Evolutionary conservation across 2,329 filamentous ascomycete species (phyloP), one percentile per base, ranked within the genome.

Genomic region (Fusarium sp.): DNA sequence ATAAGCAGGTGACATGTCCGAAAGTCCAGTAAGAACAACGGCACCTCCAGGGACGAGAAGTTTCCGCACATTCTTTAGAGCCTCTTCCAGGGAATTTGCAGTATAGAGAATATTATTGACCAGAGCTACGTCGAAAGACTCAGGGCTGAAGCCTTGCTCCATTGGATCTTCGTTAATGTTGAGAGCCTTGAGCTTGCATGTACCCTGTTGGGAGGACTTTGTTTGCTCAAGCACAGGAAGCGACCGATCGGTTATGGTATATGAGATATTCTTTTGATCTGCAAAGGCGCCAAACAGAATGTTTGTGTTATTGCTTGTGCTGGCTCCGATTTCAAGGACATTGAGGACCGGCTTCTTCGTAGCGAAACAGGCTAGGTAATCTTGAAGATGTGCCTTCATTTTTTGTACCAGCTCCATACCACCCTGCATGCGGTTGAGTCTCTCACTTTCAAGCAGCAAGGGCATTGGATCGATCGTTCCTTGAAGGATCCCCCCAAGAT

Each of bases 1-100:
- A 26, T 69, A 69, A 0, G 62, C 51, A 0, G 66, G 66, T 0
- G 66, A 69, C 3, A 69, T 36, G n/a, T 70, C 46, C 1, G 66
- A 67, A 0, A 69, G 1, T 5, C 66, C 66, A 1, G 59, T 18
- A 5, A 69, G 7, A 2, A 49, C 45, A 0, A 69, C 15, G 7
- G 28, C 20, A 2, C 66, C 66, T 0, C 66, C 66, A 0, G 66
- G 52, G 0, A 49, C 26, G 3, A 70, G n/a, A 2, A 69, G 57
- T 13, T 46, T 53, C 4, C 62, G 37, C 0, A 42, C 1, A 1
- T 63, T 52, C 1, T 3, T 15, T 1, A 69, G 6, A 2, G 31
- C 37, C 2, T 34, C 13, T 0, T 26, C 0, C 2, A 70, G 8
- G 1, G 49, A 63, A 6, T 67, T 28, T 1, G 49, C 36, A 4